Evolutionary conservation across 176 grass and related monocot species (phyloP), one percentile per base, ranked within the genome.

Genomic region (Zoysia pacifica): DNA sequence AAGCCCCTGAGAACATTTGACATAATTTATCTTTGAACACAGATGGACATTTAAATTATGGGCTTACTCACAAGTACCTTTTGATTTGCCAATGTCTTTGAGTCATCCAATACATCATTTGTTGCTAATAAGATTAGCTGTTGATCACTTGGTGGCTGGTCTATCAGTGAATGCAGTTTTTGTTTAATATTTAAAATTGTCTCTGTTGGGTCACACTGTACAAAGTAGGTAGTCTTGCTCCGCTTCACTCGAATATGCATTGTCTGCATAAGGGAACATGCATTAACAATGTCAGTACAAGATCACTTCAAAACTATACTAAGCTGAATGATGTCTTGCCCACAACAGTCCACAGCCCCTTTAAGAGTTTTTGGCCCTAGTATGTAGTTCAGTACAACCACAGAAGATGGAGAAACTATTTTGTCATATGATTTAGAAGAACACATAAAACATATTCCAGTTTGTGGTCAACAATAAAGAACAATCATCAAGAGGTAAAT

Each of bases 211-310:
- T 96, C 93, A 78, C 90, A 96, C 70, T 96, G 93, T 74, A 96
- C 67, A 79, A 86, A 96, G 72, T 96, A 92, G 35, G 93, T 90
- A 44, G 85, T 82, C 75, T 90, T 96, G 81, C 81, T 86, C 49
- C 93, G 79, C 90, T 96, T 92, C 70, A 96, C 93, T 74, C 93
- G 83, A 79, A 96, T 90, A 77, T 92, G 88, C 93, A 96, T 96
- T 62, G 84, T 75, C 93, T 96, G 80, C 65, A 56, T 37, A 62
- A 60, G 38, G 69, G 7, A 85, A 79, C 15, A 67, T 13, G n/a
- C 1, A 8, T 59, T 53, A 5, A 42, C 42, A 49, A 69, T 56
- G 78, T 87, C 48, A 62, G 71, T 63, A 59, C 58, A 47, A 9
- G 38, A 35, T 59, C 7, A n/a, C 15, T 75, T 68, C 7, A 75